Conservation (phyloP, 1,284 basidiomycete species). For the Apiotrichum sp. region DNA sequence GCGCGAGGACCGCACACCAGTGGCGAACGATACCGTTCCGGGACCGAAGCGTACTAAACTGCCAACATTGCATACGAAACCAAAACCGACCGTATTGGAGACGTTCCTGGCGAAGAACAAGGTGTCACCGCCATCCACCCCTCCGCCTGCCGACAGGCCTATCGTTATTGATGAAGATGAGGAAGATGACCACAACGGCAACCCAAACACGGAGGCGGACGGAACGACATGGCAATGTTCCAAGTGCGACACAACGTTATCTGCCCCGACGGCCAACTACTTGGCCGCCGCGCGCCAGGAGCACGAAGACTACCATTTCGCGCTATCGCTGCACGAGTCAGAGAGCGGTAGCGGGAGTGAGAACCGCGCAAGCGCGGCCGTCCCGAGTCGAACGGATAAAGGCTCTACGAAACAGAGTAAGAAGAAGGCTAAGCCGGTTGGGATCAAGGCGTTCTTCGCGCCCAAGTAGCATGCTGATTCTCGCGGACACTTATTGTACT, state of each 20-base stretch:
- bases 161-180: neutral
- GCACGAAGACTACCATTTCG: conserved; percentile 82
- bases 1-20: conserved; percentile 6
- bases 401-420: too few relatives aligned
- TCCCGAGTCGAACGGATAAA: neutral
- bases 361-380: neutral
- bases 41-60: conserved; percentile 27
- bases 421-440: conserved; percentile 46
- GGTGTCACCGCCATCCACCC: neutral
- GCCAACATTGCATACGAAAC: conserved; percentile 25
- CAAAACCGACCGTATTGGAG: conserved; percentile 23
- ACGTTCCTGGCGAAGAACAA: conserved; percentile 19
- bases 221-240: conserved; percentile 26
- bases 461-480: conserved; percentile 20
- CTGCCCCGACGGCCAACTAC: conserved; percentile 4
- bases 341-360: conserved; percentile 18
- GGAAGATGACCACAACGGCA: neutral
- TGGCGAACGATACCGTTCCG: conserved; percentile 6
- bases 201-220: neutral
- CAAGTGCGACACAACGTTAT: conserved; percentile 19
- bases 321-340: conserved; percentile 58
- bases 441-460: conserved; percentile 72
- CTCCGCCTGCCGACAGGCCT: too few relatives aligned
- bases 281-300: conserved; percentile 55
- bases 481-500: neutral